These are phyloP conservation scores for Symbiodinium pilosum DNA, from an alignment of 73 alveolate genomes.

Conservation along the genomic window DNA sequence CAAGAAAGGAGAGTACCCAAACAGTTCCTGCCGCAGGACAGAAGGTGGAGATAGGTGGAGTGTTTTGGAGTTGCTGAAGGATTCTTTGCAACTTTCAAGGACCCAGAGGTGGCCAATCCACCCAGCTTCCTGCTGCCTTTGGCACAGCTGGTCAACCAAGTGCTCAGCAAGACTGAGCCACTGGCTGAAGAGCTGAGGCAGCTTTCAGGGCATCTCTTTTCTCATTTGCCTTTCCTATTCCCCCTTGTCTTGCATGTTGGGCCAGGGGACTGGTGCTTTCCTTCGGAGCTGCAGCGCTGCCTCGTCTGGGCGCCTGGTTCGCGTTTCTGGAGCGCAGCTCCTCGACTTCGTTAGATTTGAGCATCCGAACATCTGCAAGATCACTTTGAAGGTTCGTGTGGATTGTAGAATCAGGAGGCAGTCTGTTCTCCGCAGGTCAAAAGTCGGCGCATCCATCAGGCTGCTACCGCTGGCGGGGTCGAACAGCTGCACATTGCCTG, in stretches of 20 bases:
- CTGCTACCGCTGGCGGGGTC: conserved; percentile 97
- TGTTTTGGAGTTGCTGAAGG: not conserved
- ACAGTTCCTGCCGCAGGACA: conserved; percentile 97
- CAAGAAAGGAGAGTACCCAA: conserved; percentile 96
- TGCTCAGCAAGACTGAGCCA: conserved; percentile 12
- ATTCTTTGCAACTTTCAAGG: not conserved
- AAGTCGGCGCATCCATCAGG: not conserved
- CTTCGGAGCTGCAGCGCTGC: conserved; percentile 41
- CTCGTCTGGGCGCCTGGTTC: conserved; percentile 56
- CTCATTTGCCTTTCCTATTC: too few relatives aligned
- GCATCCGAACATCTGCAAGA: too few relatives aligned
- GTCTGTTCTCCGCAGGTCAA: too few relatives aligned
- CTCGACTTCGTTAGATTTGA: too few relatives aligned
- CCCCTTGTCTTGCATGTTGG: not conserved
- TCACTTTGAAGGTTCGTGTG: too few relatives aligned
- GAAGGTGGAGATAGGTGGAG: not conserved
- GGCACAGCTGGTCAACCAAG: conserved; percentile 83
- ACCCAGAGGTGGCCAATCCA: conserved; percentile 97
- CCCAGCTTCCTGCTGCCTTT: conserved; percentile 98
- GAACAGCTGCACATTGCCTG: conserved; percentile 96
- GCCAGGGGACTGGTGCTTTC: conserved; percentile 50
- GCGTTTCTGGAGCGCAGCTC: conserved; percentile 58
- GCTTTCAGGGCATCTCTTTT: too few relatives aligned
- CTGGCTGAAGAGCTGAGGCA: not conserved
- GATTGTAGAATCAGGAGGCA: too few relatives aligned